Evolutionary conservation across 768 basidiomycete genomes (phyloP), one percentile per base, ranked within the genome.

Genomic region (Lentinus brumalis): DNA sequence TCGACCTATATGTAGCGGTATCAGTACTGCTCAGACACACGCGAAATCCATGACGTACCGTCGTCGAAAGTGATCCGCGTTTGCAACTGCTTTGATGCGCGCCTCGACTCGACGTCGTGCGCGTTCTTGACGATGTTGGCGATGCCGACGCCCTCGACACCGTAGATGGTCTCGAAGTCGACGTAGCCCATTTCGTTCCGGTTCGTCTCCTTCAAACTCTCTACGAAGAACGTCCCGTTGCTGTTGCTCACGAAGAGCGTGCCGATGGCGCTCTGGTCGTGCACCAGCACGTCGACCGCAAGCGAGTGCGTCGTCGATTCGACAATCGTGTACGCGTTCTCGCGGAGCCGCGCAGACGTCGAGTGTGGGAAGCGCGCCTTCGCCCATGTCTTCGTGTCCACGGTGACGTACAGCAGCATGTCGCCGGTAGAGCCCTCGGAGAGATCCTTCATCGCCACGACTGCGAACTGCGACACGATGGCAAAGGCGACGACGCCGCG

Each of bases 231-330:
- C 14, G 95, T 97, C 4, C 97, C 97, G 67, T 98, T 96, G 40
- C 91, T 93, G 74, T 98, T 97, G 76, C 89, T 92, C 56, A 96
- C 89, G 78, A 98, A 99, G 14, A 99, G 77, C 2, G 96, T 98
- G 2, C 97, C 97, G 45, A 96, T 84, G 10, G 78, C 73, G 57
- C 76, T 76, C 51, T 77, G 73, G 63, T 88, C 84, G 57, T 87
- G 85, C 9, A 92, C 81, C 53, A 96, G 85, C 49, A 98, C 96
- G 70, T 99, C 97, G 41, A 99, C 92, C 4, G 90, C 93, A 29
- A 99, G 82, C 7, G 96, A 98, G 71, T 98, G 94, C 0, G 88
- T 87, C 9, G 94, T 96, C 4, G 89, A 91, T 74, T 98, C 95
- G 60, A 99, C 89, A 67, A 99, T 87, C 10, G 97, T 99, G 72